A percentile compares a stretch with the other conserved stretches of the same genome.
These are phyloP conservation scores for Colletotrichum neosansevieriae DNA, from an alignment of 2,329 filamentous ascomycete species.

Conservation along the genomic window DNA sequence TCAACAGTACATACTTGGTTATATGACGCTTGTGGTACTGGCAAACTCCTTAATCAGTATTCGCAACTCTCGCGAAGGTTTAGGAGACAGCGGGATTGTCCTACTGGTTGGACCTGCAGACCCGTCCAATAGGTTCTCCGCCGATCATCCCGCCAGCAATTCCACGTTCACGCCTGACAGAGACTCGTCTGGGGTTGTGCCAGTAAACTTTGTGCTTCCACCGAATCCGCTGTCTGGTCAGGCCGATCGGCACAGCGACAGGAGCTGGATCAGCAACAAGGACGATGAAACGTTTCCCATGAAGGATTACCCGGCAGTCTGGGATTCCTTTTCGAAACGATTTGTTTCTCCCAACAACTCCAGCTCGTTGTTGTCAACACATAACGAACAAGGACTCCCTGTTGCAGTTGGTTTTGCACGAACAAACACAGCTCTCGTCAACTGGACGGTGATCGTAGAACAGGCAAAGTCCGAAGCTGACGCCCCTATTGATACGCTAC, in stretches of 20 bases:
- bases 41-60: slow-evolving; percentile 73
- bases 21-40: slow-evolving; percentile 84
- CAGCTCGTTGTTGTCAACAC: slow-evolving; percentile 74
- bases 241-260: slow-evolving; percentile 61
- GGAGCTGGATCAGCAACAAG: slow-evolving; percentile 56
- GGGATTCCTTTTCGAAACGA: slow-evolving; percentile 67
- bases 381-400: slow-evolving; percentile 75
- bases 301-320: slow-evolving; percentile 71
- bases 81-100: slow-evolving; percentile 77
- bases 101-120: slow-evolving; percentile 77
- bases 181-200: slow-evolving; percentile 54
- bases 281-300: slow-evolving; percentile 67
- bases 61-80: slow-evolving; percentile 73
- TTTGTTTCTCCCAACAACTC: slow-evolving; percentile 72
- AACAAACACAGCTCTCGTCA: slow-evolving; percentile 74
- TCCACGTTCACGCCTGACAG: slow-evolving; percentile 55
- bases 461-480: slow-evolving; percentile 81
- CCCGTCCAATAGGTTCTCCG: slow-evolving; percentile 72
- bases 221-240: slow-evolving; percentile 57
- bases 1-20: slow-evolving; percentile 77
- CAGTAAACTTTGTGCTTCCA: slow-evolving; percentile 72
- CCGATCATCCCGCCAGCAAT: slow-evolving; percentile 59
- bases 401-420: slow-evolving; percentile 88
- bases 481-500: slow-evolving; percentile 78
- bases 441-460: slow-evolving; percentile 88